Conservation (phyloP, 2,329 filamentous ascomycete genomes). For the Fusarium proliferatum region DNA sequence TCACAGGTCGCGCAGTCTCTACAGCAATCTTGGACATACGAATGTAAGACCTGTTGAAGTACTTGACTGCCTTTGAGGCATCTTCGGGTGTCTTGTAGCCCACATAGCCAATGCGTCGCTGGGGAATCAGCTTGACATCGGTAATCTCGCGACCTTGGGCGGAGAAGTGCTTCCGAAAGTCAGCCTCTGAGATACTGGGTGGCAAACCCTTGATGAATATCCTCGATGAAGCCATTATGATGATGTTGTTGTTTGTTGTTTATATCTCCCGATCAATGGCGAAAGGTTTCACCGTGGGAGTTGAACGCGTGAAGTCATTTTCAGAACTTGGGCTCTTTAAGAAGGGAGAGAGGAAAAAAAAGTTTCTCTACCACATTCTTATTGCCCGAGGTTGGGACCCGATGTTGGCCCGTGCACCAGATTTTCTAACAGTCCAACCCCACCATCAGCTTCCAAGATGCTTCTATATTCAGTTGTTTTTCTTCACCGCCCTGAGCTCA, state of each 20-base stretch:
- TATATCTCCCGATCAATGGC: constrained; percentile 38
- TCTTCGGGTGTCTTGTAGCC: constrained; percentile 88
- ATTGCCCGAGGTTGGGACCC: constrained; percentile 40
- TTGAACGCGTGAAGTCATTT: constrained; percentile 43
- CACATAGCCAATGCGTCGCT: constrained; percentile 93
- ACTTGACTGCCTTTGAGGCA: constrained; percentile 85
- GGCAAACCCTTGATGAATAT: constrained; percentile 87
- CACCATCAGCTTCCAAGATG: constrained; percentile 32
- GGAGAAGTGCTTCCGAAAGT: constrained; percentile 90
- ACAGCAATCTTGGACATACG: constrained; percentile 95
- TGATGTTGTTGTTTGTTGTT: constrained; percentile 23
- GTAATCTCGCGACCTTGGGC: constrained; percentile 79
- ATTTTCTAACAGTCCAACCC: constrained; percentile 32
- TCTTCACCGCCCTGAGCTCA: constrained; percentile 33
- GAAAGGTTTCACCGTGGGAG: constrained; percentile 43
- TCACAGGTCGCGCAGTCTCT: constrained; percentile 85
- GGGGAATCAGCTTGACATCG: constrained; percentile 90
- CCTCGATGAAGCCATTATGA: constrained; percentile 69
- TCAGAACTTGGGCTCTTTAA: constrained; percentile 39
- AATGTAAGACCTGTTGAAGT: constrained; percentile 95
- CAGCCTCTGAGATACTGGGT: constrained; percentile 83
- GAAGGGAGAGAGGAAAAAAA: constrained; percentile 48
- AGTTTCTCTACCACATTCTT: constrained; percentile 43
- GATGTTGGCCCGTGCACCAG: constrained; percentile 40
- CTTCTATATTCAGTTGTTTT: constrained; percentile 32